Conservation (phyloP, 2,329 filamentous ascomycete genomes). For the Aspergillus caelatus region DNA sequence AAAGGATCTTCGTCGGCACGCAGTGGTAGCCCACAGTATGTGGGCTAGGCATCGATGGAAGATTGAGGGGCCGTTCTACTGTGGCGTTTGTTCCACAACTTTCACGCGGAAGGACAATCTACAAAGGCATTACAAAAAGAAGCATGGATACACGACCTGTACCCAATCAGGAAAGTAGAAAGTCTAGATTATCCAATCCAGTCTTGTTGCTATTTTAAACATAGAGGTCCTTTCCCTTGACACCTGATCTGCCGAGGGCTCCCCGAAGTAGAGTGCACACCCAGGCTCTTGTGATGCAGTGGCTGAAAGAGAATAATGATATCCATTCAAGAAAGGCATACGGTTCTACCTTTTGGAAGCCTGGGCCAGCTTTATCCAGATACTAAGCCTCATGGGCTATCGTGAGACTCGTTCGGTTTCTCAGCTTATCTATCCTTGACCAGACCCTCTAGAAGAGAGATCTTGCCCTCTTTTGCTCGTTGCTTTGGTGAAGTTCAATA, state of each 20-base stretch:
- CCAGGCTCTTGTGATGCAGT: too few species aligned
- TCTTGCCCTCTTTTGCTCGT: too few species aligned
- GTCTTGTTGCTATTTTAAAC: neutral
- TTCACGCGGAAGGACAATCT: neutral
- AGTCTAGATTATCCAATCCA: neutral
- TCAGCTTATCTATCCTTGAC: too few species aligned
- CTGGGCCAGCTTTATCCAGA: too few species aligned
- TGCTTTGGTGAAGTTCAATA: too few species aligned
- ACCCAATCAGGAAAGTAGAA: neutral
- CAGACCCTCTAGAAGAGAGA: too few species aligned
- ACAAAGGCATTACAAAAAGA: neutral
- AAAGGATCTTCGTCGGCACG: neutral
- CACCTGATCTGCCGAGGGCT: neutral
- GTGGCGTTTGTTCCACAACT: accelerated
- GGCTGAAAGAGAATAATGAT: too few species aligned
- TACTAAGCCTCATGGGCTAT: too few species aligned
- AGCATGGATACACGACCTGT: neutral
- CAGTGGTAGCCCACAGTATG: neutral
- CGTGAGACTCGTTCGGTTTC: accelerated
- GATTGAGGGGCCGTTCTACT: neutral
- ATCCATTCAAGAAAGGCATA: too few species aligned
- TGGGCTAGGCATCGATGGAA: neutral
- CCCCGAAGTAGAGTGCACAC: too few species aligned
- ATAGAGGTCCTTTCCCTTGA: neutral
- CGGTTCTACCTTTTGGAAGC: too few species aligned